These are phyloP conservation scores for Ogataea hybrid DNA, from an alignment of 1,139 yeast species.

Conservation along the genomic window DNA sequence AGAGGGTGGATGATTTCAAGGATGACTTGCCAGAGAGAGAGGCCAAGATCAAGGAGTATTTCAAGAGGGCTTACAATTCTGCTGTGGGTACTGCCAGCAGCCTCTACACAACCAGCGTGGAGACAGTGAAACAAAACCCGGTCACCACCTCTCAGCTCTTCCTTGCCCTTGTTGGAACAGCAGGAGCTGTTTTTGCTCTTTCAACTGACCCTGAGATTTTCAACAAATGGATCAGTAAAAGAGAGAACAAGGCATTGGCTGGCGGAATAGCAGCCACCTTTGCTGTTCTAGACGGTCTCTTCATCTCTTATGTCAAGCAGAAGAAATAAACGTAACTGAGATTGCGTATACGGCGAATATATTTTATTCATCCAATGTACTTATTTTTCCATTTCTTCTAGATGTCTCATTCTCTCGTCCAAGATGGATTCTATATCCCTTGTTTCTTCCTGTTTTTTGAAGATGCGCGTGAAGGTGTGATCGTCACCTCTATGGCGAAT, in stretches of 20 bases:
- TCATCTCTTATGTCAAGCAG: constrained; percentile 17
- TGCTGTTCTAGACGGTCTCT: constrained; percentile 21
- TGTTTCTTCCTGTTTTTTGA: too few species aligned
- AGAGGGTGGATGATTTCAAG: constrained; percentile 19
- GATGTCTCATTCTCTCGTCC: constrained; percentile 47
- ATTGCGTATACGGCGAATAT: constrained; percentile 4
- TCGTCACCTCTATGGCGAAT: too few species aligned
- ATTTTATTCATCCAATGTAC: constrained; percentile 6
- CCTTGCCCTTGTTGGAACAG: constrained; percentile 19
- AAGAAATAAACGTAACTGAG: constrained; percentile 8
- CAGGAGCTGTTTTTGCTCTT: constrained; percentile 14
- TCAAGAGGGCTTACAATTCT: constrained; percentile 13
- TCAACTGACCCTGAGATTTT: constrained; percentile 15
- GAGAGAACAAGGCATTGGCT: constrained; percentile 12
- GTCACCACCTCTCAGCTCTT: constrained; percentile 21
- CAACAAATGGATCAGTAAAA: constrained; percentile 9
- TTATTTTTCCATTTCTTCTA: constrained; percentile 27
- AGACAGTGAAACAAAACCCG: constrained; percentile 20
- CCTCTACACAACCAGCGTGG: constrained; percentile 14
- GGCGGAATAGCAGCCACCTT: constrained; percentile 16
- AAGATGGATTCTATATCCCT: constrained; percentile 63
- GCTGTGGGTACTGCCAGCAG: constrained; percentile 10
- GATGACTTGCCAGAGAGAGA: constrained; percentile 19
- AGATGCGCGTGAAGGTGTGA: too few species aligned
- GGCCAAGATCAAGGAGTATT: constrained; percentile 10